Evolutionary conservation across 805 yeast genomes (phyloP).

Genomic region (Teunomyces cretensis): DNA sequence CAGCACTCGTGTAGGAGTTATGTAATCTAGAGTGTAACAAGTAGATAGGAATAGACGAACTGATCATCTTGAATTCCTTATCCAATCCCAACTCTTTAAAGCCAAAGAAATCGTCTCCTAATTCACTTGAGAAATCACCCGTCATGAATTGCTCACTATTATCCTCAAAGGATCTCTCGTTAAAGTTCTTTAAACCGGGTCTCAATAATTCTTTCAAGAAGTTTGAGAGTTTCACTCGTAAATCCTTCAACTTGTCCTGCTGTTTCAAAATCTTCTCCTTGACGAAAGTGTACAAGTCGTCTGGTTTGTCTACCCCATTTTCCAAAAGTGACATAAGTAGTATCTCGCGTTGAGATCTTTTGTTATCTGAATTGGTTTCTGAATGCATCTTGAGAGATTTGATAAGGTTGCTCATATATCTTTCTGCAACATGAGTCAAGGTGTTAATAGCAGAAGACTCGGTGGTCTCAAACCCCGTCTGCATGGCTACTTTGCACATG

Average conservation of each 20-base stretch:
- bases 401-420: slow-evolving; percentile 71
- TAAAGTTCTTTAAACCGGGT: slow-evolving; percentile 73
- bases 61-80: slow-evolving; percentile 81
- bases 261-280: slow-evolving; percentile 72
- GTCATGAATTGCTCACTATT: slow-evolving; percentile 91
- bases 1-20: slow-evolving; percentile 48
- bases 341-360: slow-evolving; percentile 41
- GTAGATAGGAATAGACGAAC: slow-evolving; percentile 87
- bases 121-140: slow-evolving; percentile 90
- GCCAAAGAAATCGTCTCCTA: slow-evolving; percentile 98
- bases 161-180: slow-evolving; percentile 79
- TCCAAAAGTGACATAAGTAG: slow-evolving; percentile 68
- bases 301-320: slow-evolving; percentile 82
- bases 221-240: slow-evolving; percentile 61
- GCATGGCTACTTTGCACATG: slow-evolving; percentile 81
- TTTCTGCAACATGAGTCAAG: slow-evolving; percentile 80
- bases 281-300: slow-evolving; percentile 69
- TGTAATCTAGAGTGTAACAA: slow-evolving; percentile 75
- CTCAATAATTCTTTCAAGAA: slow-evolving; percentile 79
- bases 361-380: slow-evolving; percentile 58
- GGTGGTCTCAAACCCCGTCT: slow-evolving; percentile 85
- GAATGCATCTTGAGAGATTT: slow-evolving; percentile 66
- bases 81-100: slow-evolving; percentile 92
- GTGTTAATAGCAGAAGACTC: slow-evolving; percentile 76
- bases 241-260: slow-evolving; percentile 64